Base-by-base conservation (phyloP, 2,329 filamentous ascomycete species). In the Emergomyces pasteurianus region DNA sequence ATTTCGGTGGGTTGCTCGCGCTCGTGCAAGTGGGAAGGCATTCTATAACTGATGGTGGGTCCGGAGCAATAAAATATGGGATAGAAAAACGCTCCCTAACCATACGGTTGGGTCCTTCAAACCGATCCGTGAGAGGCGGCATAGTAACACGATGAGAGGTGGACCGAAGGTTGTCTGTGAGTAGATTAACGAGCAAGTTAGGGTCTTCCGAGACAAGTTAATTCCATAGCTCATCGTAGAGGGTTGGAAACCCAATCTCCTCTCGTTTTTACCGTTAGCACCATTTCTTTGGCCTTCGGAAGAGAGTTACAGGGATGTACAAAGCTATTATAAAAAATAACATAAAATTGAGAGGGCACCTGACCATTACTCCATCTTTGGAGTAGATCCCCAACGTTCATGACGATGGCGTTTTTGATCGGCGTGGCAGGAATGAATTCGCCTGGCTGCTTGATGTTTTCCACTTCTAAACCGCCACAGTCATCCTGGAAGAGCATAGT, bases 31-130 rank as follows among this genome's bases (percentile, higher is more conserved):
- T 76, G 0, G 77, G 74, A 53, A 84, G 73, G 64, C 79, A 82
- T 65, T 82, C 79, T 58, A 85, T 80, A 9, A 80, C 69, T 3
- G 76, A 72, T 50, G 78, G 73, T 2, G 76, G 72, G 63, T 83
- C 78, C 0, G 82, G 80, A 6, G 74, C 71, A 38, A 84, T 74
- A 60, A 86, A 85, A 66, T 84, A 85, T 0, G 82, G 81, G 58
- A 85, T 85, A 9, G 83, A 85, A 63, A 82, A 85, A 16, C 83
- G 72, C 23, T 78, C 75, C 38, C 73, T 71, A 2, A 79, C 81
- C 73, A 81, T 78, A 3, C 73, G 67, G 16, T 75, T 67, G 1
- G 67, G 66, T 1, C 72, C 76, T 52, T 69, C 72, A 61, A 69
- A 74, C 21, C 74, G 70, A 62, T 77, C 72, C 10, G 71, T 65